A percentile compares a stretch with the other conserved stretches of the same genome.
Evolutionary conservation across 805 yeast genomes (phyloP).

Genomic region (Schwanniomyces sp.): DNA sequence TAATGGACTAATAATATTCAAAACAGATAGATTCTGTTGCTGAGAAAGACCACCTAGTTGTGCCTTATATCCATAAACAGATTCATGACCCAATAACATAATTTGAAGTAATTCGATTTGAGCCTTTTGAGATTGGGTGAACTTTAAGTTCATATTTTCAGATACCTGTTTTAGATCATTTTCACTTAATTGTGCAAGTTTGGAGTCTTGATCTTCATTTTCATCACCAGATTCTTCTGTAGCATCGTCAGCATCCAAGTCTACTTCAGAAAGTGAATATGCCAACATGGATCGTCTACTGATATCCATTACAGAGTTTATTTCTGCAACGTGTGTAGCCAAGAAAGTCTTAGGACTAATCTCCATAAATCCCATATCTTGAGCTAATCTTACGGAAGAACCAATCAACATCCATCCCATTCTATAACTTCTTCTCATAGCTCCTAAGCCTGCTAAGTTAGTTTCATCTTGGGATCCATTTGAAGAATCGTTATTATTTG

Average conservation of each 20-base stretch:
- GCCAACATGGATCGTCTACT: conserved; percentile 78
- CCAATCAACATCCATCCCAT: conserved; percentile 96
- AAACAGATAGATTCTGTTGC: conserved; percentile 66
- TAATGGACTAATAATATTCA: conserved; percentile 73
- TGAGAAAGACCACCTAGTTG: conserved; percentile 52
- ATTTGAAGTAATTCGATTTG: conserved; percentile 78
- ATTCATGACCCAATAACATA: conserved; percentile 78
- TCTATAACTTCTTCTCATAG: conserved; percentile 81
- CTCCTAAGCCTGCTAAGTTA: conserved; percentile 72
- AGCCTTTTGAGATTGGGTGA: conserved; percentile 68
- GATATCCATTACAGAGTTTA: conserved; percentile 76
- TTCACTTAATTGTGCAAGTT: conserved; percentile 30
- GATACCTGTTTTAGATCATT: conserved; percentile 28
- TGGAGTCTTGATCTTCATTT: conserved; percentile 23
- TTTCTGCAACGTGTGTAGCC: conserved; percentile 84
- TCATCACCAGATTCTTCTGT: conserved; percentile 24
- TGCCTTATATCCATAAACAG: conserved; percentile 68
- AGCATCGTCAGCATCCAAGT: conserved; percentile 46
- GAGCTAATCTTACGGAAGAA: conserved; percentile 80
- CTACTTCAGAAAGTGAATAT: conserved; percentile 68
- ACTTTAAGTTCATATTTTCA: conserved; percentile 39
- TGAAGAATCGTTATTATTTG: conserved; percentile 6
- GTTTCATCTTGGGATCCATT: conserved; percentile 28
- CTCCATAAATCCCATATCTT: conserved; percentile 80
- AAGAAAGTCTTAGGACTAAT: conserved; percentile 70